Base-by-base conservation (phyloP, 441 rosid species). In the Capsella rubella region DNA sequence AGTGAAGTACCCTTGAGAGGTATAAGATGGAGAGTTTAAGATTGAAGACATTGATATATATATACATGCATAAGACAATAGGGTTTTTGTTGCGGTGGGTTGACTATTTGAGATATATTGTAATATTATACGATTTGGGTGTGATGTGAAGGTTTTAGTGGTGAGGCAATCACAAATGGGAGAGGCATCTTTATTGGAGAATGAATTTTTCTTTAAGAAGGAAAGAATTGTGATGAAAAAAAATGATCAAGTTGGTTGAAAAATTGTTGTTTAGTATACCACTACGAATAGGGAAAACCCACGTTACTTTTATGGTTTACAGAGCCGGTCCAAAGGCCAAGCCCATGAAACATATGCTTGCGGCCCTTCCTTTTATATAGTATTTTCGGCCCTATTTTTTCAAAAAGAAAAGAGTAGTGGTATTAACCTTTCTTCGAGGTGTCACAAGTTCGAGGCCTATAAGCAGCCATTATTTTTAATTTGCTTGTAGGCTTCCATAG, bases 271-370 rank as follows among this genome's bases (percentile, higher is more conserved):
- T 34, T 60, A 68, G 68, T 68, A 52, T 68, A n/a, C 25, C 71
- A 62, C 53, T 76, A 69, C 31, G 51, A 75, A 75, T 62, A 62
- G 59, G 64, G 58, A 28, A 74, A 75, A 16, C 56, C 79, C 79
- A 75, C 70, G 21, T 61, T 34, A 75, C 51, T 46, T 5, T 55
- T 28, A 14, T 69, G 35, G 58, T 55, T 75, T 40, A 66, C n/a
- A n/a, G n/a, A n/a, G n/a, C n/a, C n/a, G n/a, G n/a, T n/a, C n/a
- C n/a, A n/a, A n/a, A n/a, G n/a, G n/a, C n/a, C n/a, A n/a, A n/a
- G n/a, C n/a, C n/a, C n/a, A n/a, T n/a, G n/a, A n/a, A n/a, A n/a
- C n/a, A n/a, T n/a, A n/a, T n/a, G n/a, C n/a, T n/a, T n/a, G n/a
- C n/a, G n/a, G n/a, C n/a, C n/a, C n/a, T n/a, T n/a, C n/a, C n/a